These are phyloP conservation scores for Penicillium desertorum DNA, from an alignment of 495 filamentous ascomycete species.

Conservation along the genomic window DNA sequence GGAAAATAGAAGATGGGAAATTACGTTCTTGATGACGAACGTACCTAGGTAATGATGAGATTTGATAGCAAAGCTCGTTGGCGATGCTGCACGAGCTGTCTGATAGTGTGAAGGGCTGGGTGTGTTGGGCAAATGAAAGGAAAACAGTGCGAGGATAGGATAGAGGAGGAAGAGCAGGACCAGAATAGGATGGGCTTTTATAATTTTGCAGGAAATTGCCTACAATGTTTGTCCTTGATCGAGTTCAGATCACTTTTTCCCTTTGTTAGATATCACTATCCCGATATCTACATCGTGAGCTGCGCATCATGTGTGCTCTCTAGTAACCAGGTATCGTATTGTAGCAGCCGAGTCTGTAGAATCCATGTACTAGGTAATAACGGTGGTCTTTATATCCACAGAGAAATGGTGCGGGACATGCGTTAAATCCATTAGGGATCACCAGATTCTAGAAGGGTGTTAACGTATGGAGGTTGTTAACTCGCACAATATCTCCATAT, in stretches of 20 bases:
- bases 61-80: not conserved
- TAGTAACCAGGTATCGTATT: not conserved
- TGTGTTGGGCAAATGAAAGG: not conserved
- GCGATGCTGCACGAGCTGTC: not conserved
- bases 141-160: not conserved
- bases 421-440: not conserved
- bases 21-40: not conserved
- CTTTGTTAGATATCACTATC: not conserved
- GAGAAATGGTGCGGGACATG: not conserved
- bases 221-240: not conserved
- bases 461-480: not conserved
- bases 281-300: not conserved
- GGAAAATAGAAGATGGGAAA: not conserved
- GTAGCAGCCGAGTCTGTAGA: not conserved
- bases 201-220: constrained; percentile 3
- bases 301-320: not conserved
- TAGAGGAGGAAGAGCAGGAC: not conserved
- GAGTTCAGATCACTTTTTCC: not conserved
- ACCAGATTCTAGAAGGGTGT: not conserved
- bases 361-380: not conserved
- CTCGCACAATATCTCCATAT: not conserved
- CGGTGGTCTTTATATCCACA: not conserved
- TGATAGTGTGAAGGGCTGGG: not conserved
- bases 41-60: not conserved
- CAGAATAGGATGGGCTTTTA: constrained; percentile 4